These are phyloP conservation scores for Chytriomyces hyalinus DNA, from an alignment of 192 early-diverging fungal species.

Conservation along the genomic window DNA sequence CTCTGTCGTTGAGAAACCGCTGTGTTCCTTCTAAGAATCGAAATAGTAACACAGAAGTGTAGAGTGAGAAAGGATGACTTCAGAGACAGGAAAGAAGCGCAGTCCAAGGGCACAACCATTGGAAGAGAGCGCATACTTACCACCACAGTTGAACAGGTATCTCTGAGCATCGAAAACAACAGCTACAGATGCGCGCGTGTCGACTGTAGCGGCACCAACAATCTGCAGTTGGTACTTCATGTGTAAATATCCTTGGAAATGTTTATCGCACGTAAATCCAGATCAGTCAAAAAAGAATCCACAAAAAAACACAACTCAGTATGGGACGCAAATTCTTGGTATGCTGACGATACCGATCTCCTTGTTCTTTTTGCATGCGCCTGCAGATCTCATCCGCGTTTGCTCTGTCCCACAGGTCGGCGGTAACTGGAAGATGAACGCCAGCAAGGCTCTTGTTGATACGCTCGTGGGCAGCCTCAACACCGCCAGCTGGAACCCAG, in stretches of 20 bases:
- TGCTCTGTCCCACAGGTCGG: slow-evolving; percentile 43
- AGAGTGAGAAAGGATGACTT: background rate
- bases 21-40: slow-evolving; percentile 75
- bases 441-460: slow-evolving; percentile 74
- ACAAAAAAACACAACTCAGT: slow-evolving; percentile 17
- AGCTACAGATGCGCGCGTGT: slow-evolving; percentile 71
- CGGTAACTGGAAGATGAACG: slow-evolving; percentile 96
- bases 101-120: too few species aligned
- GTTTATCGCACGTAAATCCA: too few species aligned
- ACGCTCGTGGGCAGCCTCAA: slow-evolving; percentile 81
- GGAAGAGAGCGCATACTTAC: background rate
- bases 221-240: slow-evolving; percentile 21
- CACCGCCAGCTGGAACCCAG: slow-evolving; percentile 61
- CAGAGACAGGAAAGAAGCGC: background rate
- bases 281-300: background rate
- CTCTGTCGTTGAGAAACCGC: slow-evolving; percentile 80
- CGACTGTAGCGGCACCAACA: slow-evolving; percentile 49
- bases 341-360: slow-evolving; percentile 53
- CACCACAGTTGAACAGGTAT: slow-evolving; percentile 90
- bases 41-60: background rate
- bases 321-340: slow-evolving; percentile 87
- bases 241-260: too few species aligned
- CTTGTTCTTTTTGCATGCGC: background rate
- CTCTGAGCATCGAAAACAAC: slow-evolving; percentile 75
- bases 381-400: background rate